Evolutionary conservation across 2,329 filamentous ascomycete species (phyloP).

Genomic region (Neocatenulostroma microsporum): DNA sequence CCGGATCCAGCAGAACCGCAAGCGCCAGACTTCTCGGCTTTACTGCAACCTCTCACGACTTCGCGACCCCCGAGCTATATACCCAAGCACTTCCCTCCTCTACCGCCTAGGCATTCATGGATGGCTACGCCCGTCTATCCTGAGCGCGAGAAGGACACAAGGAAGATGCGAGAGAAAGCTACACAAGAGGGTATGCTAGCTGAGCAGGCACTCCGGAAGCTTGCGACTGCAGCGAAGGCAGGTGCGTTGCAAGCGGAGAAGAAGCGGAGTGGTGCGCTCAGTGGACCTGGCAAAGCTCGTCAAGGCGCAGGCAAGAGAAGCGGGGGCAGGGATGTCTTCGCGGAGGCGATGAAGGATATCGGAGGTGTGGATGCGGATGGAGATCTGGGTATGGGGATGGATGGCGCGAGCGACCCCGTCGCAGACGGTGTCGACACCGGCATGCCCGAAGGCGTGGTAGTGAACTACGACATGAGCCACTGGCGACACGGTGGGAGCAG

Average conservation of each 20-base stretch:
- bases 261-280: conserved; percentile 30
- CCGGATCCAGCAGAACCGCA: conserved; percentile 34
- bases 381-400: conserved; percentile 24
- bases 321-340: conserved; percentile 46
- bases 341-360: conserved; percentile 40
- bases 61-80: conserved; percentile 46
- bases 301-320: conserved; percentile 19
- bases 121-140: conserved; percentile 52
- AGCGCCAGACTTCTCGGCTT: conserved; percentile 38
- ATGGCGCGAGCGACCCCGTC: conserved; percentile 19
- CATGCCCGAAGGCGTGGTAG: conserved; percentile 36
- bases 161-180: conserved; percentile 49
- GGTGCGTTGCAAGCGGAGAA: conserved; percentile 40
- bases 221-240: conserved; percentile 44
- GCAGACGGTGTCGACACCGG: conserved; percentile 24
- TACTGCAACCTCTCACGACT: conserved; percentile 47
- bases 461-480: conserved; percentile 54
- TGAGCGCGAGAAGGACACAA: conserved; percentile 51
- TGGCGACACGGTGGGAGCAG: conserved; percentile 44
- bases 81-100: conserved; percentile 52
- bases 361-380: conserved; percentile 24
- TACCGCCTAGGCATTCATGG: conserved; percentile 59
- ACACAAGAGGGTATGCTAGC: conserved; percentile 59
- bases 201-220: conserved; percentile 56
- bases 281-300: conserved; percentile 20